Percentiles rank a stretch among this genome's conserved stretches.
Evolutionary conservation across 306 rosid genomes (phyloP).

Genomic region (Casuarina cunninghamiana): DNA sequence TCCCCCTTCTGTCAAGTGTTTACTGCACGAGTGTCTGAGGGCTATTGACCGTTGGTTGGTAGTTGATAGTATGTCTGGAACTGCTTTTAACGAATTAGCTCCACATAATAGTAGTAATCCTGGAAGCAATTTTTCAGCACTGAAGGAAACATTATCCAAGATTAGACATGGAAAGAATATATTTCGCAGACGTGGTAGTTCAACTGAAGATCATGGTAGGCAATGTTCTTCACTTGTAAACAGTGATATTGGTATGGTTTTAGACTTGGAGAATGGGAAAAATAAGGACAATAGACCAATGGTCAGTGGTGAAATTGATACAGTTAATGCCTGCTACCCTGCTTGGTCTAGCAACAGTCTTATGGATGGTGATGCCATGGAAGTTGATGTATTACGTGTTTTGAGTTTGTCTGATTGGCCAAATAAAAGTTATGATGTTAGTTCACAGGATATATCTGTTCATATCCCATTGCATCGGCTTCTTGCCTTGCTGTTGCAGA

Average conservation of each 20-base stretch:
- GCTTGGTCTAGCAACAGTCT: slow-evolving; percentile 41
- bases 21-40: slow-evolving; percentile 81
- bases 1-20: slow-evolving; percentile 66
- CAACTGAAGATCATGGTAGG: slow-evolving; percentile 58
- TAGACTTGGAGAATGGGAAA: slow-evolving; percentile 36
- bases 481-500: slow-evolving; percentile 81
- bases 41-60: slow-evolving; percentile 77
- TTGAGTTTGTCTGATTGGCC: slow-evolving; percentile 87
- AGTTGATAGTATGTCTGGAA: slow-evolving; percentile 53
- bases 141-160: slow-evolving; percentile 62
- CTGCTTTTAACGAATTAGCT: slow-evolving; percentile 39
- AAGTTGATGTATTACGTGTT: slow-evolving; percentile 48
- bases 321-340: slow-evolving; percentile 32
- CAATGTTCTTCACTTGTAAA: slow-evolving; percentile 34
- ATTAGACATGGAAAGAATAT: slow-evolving; percentile 56
- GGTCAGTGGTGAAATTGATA: slow-evolving; percentile 41
- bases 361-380: slow-evolving; percentile 67
- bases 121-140: slow-evolving; percentile 58
- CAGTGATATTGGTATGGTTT: slow-evolving; percentile 28
- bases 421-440: slow-evolving; percentile 76
- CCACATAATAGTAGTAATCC: slow-evolving; percentile 42
- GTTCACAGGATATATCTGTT: slow-evolving; percentile 78
- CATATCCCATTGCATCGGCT: slow-evolving; percentile 90
- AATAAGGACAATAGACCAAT: slow-evolving; percentile 38
- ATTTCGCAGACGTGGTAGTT: slow-evolving; percentile 58